Evolutionary conservation across 108 stramenopile genomes (phyloP).

Genomic region (Nannochloropsis granulata): DNA sequence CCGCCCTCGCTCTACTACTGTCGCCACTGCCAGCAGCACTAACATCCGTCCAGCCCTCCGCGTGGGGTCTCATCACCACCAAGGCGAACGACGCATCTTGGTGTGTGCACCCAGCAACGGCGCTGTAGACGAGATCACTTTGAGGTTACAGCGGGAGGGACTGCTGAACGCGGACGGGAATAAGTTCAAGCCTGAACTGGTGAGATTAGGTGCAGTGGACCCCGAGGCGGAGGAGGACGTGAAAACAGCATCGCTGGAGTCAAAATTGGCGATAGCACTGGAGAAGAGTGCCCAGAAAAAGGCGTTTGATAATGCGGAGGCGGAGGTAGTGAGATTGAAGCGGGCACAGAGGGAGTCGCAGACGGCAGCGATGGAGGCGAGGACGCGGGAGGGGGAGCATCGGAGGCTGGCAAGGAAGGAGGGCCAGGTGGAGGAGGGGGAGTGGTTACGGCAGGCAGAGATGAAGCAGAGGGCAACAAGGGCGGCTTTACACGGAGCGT

Average conservation of each 20-base stretch:
- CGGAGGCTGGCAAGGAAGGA: not conserved
- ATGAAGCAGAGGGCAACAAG: not conserved
- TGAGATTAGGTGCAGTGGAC: conserved; percentile 56
- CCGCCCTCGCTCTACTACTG: not conserved
- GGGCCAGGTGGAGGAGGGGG: not conserved
- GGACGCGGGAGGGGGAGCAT: not conserved
- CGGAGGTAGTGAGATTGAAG: not conserved
- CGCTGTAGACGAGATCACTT: conserved; percentile 89
- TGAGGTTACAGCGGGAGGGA: conserved; percentile 67
- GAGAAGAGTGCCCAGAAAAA: not conserved
- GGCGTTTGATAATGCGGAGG: not conserved
- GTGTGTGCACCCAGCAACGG: conserved; percentile 93
- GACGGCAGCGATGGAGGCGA: not conserved
- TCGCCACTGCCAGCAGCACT: conserved; percentile 2
- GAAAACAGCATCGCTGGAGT: not conserved
- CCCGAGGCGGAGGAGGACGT: conserved; percentile 44
- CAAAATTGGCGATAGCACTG: not conserved
- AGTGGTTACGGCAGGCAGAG: not conserved
- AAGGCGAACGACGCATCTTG: conserved; percentile 29
- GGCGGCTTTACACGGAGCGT: not conserved
- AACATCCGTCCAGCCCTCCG: not conserved
- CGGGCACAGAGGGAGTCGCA: not conserved
- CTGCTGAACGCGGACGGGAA: conserved; percentile 69
- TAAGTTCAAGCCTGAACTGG: conserved; percentile 69
- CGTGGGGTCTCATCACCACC: not conserved